Percentiles rank a stretch among this genome's conserved stretches.
These are phyloP conservation scores for Moesziomyces globuligerus DNA, from an alignment of 1,284 basidiomycete species.

Conservation along the genomic window DNA sequence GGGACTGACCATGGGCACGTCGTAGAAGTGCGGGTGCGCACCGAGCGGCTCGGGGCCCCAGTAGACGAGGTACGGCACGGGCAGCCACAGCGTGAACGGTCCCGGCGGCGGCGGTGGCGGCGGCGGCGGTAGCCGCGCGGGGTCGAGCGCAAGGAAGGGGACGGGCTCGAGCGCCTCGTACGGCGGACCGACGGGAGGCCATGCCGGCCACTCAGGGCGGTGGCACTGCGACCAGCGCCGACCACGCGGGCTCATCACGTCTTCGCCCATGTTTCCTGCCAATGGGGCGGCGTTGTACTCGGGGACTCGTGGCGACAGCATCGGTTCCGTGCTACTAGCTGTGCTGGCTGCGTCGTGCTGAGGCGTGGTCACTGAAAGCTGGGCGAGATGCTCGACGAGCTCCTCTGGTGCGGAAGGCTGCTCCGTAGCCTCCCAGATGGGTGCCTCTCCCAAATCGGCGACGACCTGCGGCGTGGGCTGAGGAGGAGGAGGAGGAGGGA, in stretches of 20 bases:
- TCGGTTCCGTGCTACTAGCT: background rate
- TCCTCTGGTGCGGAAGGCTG: too few relatives aligned
- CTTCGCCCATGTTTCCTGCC: background rate
- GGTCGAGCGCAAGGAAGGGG: background rate
- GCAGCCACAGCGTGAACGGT: background rate
- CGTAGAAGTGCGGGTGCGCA: constrained; percentile 13
- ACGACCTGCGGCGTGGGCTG: too few relatives aligned
- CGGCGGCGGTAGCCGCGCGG: background rate
- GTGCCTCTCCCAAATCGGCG: too few relatives aligned
- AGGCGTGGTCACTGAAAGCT: too few relatives aligned
- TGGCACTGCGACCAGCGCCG: background rate
- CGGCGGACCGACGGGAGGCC: too few relatives aligned
- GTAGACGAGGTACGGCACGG: constrained; percentile 20
- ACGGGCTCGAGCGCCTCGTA: background rate
- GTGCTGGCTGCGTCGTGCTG: too few relatives aligned
- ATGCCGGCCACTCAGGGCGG: too few relatives aligned
- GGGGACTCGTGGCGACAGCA: background rate
- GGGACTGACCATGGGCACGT: constrained; percentile 28
- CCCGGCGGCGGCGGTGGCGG: too few relatives aligned
- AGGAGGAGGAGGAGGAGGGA: too few relatives aligned
- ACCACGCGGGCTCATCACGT: too few relatives aligned
- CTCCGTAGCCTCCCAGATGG: too few relatives aligned
- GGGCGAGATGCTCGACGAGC: too few relatives aligned
- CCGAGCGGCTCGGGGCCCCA: constrained; percentile 22
- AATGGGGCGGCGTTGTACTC: background rate